phyloP scores from a whole-genome alignment of 192 early-diverging fungal genomes.

The Coemansia erecta region DNA sequence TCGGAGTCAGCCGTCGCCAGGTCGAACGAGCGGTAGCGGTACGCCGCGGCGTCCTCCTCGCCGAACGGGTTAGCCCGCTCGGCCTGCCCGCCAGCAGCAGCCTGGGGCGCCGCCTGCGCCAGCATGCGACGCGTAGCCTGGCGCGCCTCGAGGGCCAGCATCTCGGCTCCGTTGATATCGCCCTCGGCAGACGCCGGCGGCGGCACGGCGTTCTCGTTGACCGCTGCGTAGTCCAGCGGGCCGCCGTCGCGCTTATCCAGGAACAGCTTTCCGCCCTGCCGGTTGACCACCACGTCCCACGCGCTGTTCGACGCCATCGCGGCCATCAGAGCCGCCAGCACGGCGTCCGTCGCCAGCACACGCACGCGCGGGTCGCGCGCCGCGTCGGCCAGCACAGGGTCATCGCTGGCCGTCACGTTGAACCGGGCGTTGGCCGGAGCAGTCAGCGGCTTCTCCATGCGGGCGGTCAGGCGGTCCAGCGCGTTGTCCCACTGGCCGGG shows the following conservation, averaged over 20 bases:
- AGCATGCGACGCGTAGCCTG: constrained; percentile 82
- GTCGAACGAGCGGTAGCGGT: constrained; percentile 87
- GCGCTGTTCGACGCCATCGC: constrained; percentile 86
- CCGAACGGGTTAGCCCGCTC: constrained; percentile 78
- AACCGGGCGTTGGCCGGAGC: constrained; percentile 64
- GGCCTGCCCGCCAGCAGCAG: constrained; percentile 57
- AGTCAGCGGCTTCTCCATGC: constrained; percentile 72
- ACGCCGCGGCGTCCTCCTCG: constrained; percentile 56
- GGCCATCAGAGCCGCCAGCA: constrained; percentile 91
- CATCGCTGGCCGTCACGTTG: constrained; percentile 82
- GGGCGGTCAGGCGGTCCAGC: constrained; percentile 83
- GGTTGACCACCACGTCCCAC: constrained; percentile 94
- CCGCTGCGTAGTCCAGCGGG: constrained; percentile 76
- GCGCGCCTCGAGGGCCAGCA: constrained; percentile 85
- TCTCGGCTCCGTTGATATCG: constrained; percentile 78
- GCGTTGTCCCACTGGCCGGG: constrained; percentile 74
- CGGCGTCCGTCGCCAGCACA: constrained; percentile 89
- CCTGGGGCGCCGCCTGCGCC: constrained; percentile 62
- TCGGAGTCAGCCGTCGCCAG: constrained; percentile 54
- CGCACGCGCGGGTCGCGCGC: constrained; percentile 51
- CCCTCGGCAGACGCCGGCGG: constrained; percentile 84
- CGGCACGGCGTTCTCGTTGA: constrained; percentile 94
- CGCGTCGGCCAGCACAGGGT: constrained; percentile 73
- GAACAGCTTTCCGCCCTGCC: constrained; percentile 75
- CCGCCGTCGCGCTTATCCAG: constrained; percentile 91